These are phyloP conservation scores for Saccharomycopsis hybrid DNA, from an alignment of 1,139 yeast genomes.

Conservation along the genomic window DNA sequence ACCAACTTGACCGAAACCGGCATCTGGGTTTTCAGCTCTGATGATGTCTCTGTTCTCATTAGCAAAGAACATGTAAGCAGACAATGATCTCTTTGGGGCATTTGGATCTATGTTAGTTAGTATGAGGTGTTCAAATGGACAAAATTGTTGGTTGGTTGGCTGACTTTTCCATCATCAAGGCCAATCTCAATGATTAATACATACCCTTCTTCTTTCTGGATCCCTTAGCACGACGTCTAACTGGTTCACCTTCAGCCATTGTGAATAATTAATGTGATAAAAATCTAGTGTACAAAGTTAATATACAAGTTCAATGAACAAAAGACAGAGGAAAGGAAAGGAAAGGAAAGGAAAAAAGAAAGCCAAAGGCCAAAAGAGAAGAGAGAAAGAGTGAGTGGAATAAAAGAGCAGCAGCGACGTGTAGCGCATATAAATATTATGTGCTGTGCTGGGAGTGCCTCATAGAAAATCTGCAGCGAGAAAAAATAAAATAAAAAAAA, in stretches of 20 bases:
- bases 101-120: constrained; percentile 61
- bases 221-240: constrained; percentile 30
- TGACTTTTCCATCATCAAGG: too few species aligned
- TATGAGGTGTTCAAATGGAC: neutral
- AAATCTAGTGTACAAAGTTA: neutral
- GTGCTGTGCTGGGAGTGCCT: too few species aligned
- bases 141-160: too few species aligned
- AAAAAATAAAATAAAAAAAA: too few species aligned
- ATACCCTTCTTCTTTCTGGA: constrained; percentile 32
- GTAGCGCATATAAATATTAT: too few species aligned
- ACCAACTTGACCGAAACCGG: constrained; percentile 88
- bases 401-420: neutral
- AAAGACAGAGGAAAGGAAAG: neutral
- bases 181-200: constrained; percentile 11
- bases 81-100: constrained; percentile 97
- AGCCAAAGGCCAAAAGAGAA: neutral
- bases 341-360: neutral
- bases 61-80: constrained; percentile 98
- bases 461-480: too few species aligned
- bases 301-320: constrained; percentile 3
- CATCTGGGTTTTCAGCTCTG: constrained; percentile 91
- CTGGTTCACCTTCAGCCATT: constrained; percentile 36
- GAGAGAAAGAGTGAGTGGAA: neutral
- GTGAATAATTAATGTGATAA: neutral
- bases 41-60: constrained; percentile 94